These are phyloP conservation scores for Daedaleopsis nitida DNA, from an alignment of 768 basidiomycete genomes.

Conservation along the genomic window DNA sequence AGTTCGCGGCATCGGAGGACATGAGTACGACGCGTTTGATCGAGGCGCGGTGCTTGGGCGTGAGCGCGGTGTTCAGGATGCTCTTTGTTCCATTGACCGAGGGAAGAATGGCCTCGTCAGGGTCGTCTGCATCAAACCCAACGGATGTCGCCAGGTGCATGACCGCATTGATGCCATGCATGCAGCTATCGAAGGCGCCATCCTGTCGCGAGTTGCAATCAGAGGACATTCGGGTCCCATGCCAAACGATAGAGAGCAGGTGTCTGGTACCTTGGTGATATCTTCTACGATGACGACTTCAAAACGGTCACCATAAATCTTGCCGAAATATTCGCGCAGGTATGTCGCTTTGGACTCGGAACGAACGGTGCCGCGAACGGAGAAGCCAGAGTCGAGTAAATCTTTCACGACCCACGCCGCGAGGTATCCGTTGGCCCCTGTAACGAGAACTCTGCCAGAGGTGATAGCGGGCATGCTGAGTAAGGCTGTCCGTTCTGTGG, in stretches of 20 bases:
- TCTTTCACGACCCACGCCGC: conserved; percentile 58
- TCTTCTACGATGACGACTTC: conserved; percentile 75
- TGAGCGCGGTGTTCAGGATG: conserved; percentile 57
- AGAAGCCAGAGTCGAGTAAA: conserved; percentile 62
- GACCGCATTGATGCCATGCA: conserved; percentile 73
- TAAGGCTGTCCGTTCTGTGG: too few relatives aligned
- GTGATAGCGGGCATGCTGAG: conserved; percentile 36
- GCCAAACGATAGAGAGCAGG: too few relatives aligned
- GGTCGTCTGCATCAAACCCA: conserved; percentile 44
- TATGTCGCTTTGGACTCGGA: conserved; percentile 57
- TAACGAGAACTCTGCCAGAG: conserved; percentile 50
- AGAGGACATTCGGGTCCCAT: conserved; percentile 29
- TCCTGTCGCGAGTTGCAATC: conserved; percentile 36
- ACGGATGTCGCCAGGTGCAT: conserved; percentile 70
- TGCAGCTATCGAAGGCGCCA: conserved; percentile 76
- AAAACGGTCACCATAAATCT: conserved; percentile 54
- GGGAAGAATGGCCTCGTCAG: conserved; percentile 60
- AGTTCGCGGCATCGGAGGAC: conserved; percentile 54
- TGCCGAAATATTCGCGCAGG: conserved; percentile 51
- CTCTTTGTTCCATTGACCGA: conserved; percentile 72
- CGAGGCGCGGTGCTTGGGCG: conserved; percentile 41
- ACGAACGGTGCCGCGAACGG: conserved; percentile 69
- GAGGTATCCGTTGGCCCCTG: conserved; percentile 64
- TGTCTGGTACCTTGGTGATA: conserved; percentile 56
- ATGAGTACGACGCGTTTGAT: conserved; percentile 65